phyloP scores from a whole-genome alignment of 768 basidiomycete species.

The Amanita pallidorosea region DNA sequence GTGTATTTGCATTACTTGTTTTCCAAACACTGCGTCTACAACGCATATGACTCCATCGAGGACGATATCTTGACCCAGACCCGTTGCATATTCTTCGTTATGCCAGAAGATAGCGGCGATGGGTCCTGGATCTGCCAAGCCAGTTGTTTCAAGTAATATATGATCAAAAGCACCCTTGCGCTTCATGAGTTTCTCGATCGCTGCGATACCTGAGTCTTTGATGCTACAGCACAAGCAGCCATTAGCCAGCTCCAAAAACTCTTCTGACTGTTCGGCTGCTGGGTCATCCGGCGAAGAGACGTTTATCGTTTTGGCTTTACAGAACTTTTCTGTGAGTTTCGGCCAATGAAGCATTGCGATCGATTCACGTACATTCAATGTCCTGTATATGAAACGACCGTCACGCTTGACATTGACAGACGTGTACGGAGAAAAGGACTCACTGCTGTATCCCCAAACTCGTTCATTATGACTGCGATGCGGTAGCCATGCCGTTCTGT shows the following conservation, averaged over 20 bases:
- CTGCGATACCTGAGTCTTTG: constrained; percentile 86
- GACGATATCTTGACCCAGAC: constrained; percentile 57
- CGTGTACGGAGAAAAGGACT: constrained; percentile 16
- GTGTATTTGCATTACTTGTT: constrained; percentile 16
- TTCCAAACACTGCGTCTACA: constrained; percentile 80
- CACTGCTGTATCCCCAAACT: constrained; percentile 93
- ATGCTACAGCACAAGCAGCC: constrained; percentile 99
- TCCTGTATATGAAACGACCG: constrained; percentile 44
- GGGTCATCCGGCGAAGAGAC: constrained; percentile 60
- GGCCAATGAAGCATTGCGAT: not conserved
- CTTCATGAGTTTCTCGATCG: constrained; percentile 87
- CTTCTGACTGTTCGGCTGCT: constrained; percentile 57
- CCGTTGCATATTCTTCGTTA: constrained; percentile 69
- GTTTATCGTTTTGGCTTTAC: constrained; percentile 74
- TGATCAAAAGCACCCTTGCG: constrained; percentile 87
- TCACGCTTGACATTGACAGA: not conserved
- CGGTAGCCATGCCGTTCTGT: constrained; percentile 91
- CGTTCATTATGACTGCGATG: constrained; percentile 98
- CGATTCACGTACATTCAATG: constrained; percentile 65
- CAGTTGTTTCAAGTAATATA: constrained; percentile 92
- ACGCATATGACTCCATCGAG: constrained; percentile 90
- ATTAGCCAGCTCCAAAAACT: constrained; percentile 88
- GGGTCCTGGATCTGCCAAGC: constrained; percentile 91
- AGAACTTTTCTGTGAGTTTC: not conserved
- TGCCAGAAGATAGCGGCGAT: constrained; percentile 84